A percentile compares a stretch with the other conserved stretches of the same genome.
These are phyloP conservation scores for Penicillium fimorum DNA, from an alignment of 495 filamentous ascomycete genomes.

Conservation along the genomic window DNA sequence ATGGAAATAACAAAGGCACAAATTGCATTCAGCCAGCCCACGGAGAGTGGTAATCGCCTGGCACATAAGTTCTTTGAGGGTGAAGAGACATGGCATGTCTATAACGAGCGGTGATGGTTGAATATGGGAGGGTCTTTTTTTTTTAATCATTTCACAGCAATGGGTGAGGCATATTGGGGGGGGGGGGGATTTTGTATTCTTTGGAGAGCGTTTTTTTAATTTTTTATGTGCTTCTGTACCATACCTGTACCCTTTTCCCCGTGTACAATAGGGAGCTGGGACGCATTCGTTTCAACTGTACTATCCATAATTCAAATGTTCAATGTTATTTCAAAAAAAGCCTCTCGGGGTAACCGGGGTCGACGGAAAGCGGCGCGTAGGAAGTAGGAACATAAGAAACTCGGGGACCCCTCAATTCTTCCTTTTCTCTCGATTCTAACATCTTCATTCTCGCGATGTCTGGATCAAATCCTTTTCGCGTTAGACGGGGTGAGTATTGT, in stretches of 20 bases:
- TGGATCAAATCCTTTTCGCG: slow-evolving; percentile 58
- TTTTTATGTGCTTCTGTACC: slow-evolving; percentile 11
- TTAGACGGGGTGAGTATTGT: slow-evolving; percentile 37
- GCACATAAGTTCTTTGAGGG: slow-evolving; percentile 63
- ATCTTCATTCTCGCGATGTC: slow-evolving; percentile 45
- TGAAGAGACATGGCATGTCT: slow-evolving; percentile 52
- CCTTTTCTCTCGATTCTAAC: slow-evolving; percentile 16
- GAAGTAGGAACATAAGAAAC: slow-evolving; percentile 25
- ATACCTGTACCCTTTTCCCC: slow-evolving; percentile 2
- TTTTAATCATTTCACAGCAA: slow-evolving; percentile 1
- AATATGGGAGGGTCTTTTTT: slow-evolving; percentile 9
- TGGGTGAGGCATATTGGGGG: slow-evolving; percentile 1
- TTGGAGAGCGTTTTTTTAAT: background rate
- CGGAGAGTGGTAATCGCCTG: slow-evolving; percentile 61
- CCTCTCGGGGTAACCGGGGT: slow-evolving; percentile 34
- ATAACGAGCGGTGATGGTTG: slow-evolving; percentile 41
- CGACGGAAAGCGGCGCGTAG: slow-evolving; percentile 31
- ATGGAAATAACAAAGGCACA: slow-evolving; percentile 60
- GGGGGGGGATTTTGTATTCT: slow-evolving; percentile 2
- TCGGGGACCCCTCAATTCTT: slow-evolving; percentile 24
- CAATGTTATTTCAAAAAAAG: slow-evolving; percentile 10
- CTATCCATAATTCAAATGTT: background rate
- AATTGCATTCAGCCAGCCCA: slow-evolving; percentile 75
- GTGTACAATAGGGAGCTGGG: slow-evolving; percentile 3
- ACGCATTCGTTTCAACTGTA: slow-evolving; percentile 11